Base-by-base conservation (phyloP, 345 rosid genomes). In the Murraya paniculata region DNA sequence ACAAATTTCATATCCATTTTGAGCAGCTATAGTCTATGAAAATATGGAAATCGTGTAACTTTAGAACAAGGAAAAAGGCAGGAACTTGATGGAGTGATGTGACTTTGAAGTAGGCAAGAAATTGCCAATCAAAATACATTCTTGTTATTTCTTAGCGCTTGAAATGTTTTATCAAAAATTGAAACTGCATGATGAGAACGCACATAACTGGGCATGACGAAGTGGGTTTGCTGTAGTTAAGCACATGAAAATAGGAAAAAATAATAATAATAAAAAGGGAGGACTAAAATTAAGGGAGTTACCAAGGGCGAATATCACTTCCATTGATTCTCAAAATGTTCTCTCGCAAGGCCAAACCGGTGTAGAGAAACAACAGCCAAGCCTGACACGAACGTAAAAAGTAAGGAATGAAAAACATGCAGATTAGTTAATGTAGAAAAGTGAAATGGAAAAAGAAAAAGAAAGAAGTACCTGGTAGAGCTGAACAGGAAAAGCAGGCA, bases 291-390 rank as follows among this genome's bases (percentile, higher is more conserved):
- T 6, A 7, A 5, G 5, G 74, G n/a, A 72, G 80, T 81, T 89
- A 97, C 99, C 98, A 97, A 69, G 98, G 85, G 81, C 99, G 98
- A 75, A 97, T 97, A 80, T 93, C 99, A 56, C 99, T 97, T 80
- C 99, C 99, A 84, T 97, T 97, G 59, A 90, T 97, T 87, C 97
- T 88, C 78, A 97, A 82, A 77, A 94, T 92, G 80, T 96, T 97
- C 82, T 97, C 99, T 39, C 99, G 90, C 89, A 97, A 81, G 71
- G 93, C 94, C 95, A 97, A 90, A 35, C 98, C 98, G 48, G 97
- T 91, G 84, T 97, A 94, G 72, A 97, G 98, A 89, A 97, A 93
- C 82, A 94, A 83, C 38, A 97, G 88, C 98, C 99, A 95, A 31
- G 92, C 95, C 98, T 95, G 74, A 60, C 38, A 73, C 72, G 77